A percentile compares a stretch with the other conserved stretches of the same genome.
These are phyloP conservation scores for Ophiorrhiza pumila DNA, from an alignment of 257 asterid species.

Conservation along the genomic window DNA sequence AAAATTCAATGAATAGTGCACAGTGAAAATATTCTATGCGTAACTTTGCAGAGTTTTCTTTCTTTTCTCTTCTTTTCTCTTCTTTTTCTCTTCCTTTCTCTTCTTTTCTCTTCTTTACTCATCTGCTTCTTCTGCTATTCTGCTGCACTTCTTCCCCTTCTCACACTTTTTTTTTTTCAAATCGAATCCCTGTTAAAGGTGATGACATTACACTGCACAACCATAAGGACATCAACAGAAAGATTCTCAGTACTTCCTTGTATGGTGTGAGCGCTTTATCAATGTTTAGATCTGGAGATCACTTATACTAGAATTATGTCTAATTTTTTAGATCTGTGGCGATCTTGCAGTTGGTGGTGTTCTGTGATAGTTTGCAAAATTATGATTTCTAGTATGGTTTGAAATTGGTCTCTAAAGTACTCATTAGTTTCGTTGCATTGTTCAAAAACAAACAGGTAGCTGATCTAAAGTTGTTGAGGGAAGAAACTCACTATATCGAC, in stretches of 20 bases:
- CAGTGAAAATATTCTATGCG: no score
- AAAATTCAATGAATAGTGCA: no score
- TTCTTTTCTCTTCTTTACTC: no score
- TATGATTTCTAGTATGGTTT: background rate
- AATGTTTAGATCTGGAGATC: constrained; percentile 62
- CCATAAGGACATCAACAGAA: no score
- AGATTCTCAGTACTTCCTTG: no score
- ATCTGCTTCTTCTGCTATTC: no score
- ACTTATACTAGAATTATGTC: constrained; percentile 9
- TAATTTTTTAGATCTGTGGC: background rate
- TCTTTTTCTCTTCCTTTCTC: no score
- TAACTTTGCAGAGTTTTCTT: no score
- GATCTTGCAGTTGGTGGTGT: background rate
- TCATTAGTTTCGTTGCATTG: constrained; percentile 3
- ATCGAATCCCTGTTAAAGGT: no score
- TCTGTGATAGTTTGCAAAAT: background rate
- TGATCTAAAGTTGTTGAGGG: constrained; percentile 66
- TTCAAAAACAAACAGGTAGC: constrained; percentile 57
- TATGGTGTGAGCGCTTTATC: constrained; percentile 76
- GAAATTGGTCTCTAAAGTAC: background rate
- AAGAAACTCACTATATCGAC: constrained; percentile 69
- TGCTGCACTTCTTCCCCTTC: no score
- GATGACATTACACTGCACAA: constrained; percentile 79
- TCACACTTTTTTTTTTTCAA: no score
- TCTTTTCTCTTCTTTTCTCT: no score